Base-by-base conservation (phyloP, 2,329 filamentous ascomycete genomes). In the Metarhizium robertsii region DNA sequence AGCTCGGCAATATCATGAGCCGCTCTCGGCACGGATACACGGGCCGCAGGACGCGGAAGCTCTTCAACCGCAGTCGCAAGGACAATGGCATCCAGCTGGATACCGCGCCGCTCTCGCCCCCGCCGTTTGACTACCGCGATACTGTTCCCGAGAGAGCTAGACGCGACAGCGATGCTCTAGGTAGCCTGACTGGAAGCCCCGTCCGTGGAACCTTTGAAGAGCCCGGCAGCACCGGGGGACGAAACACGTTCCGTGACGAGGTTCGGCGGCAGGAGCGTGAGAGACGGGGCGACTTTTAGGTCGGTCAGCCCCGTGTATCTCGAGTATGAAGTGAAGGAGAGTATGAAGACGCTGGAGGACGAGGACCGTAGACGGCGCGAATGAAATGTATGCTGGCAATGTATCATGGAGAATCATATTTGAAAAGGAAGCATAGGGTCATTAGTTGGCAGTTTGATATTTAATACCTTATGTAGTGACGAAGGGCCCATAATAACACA, bases 1-100 rank as follows among this genome's bases (percentile, higher is more conserved):
- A 69, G 4, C 63, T 83, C 50, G 79, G 76, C 53, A 79, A 75
- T 62, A 69, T 82, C 67, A 78, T 81, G 73, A 70, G 75, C 61
- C 73, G 77, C 52, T 60, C 61, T 46, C 67, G 72, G 36, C 63
- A 71, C 59, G 74, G 78, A 45, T 79, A 79, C 65, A 67, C 64
- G 11, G 74, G 76, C 56, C 67, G 73, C 55, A 65, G 69, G 53
- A 65, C 64, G 49, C 69, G 69, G 55, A 68, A 65, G 58, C 64
- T 71, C 58, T 69, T 74, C 58, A 60, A 68, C 55, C 62, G 66
- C 40, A 50, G 46, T 49, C 55, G 54, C 58, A 65, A 70, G 53
- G 67, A 72, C 53, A 64, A 71, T 56, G 73, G 68, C 53, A 79
- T 81, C 60, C 72, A 73, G 62, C 69, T 81, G 50, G 72, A 75